These are phyloP conservation scores for Chalciporus piperatus DNA, from an alignment of 768 basidiomycete species.

Conservation along the genomic window DNA sequence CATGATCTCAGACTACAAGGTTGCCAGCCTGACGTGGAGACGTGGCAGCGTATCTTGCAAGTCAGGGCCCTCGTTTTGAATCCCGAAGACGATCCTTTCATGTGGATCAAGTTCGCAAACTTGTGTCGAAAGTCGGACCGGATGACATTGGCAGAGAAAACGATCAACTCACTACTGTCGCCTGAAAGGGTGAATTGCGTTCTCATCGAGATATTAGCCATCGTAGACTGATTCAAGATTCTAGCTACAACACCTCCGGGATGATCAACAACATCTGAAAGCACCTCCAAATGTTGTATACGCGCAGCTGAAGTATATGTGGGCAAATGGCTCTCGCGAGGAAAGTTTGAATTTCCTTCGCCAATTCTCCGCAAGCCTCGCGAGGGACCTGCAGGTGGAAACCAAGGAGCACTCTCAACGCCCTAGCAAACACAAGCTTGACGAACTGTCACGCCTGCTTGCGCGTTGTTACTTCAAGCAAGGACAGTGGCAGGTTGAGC, in stretches of 20 bases:
- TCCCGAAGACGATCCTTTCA: slow-evolving; percentile 91
- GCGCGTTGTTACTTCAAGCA: slow-evolving; percentile 96
- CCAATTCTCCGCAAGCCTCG: slow-evolving; percentile 74
- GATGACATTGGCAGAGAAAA: slow-evolving; percentile 94
- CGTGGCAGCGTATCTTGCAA: slow-evolving; percentile 97
- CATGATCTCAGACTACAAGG: slow-evolving; percentile 68
- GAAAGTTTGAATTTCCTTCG: slow-evolving; percentile 82
- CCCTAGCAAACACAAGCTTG: slow-evolving; percentile 55
- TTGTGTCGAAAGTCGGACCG: slow-evolving; percentile 93
- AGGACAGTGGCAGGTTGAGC: slow-evolving; percentile 88
- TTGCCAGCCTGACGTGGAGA: slow-evolving; percentile 97
- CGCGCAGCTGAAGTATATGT: slow-evolving; percentile 92
- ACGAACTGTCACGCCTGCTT: slow-evolving; percentile 79
- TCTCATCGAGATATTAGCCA: background rate
- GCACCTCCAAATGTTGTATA: slow-evolving; percentile 97
- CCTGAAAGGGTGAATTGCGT: slow-evolving; percentile 56
- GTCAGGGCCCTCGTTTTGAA: slow-evolving; percentile 91
- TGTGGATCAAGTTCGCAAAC: slow-evolving; percentile 99
- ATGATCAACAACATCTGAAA: slow-evolving; percentile 53
- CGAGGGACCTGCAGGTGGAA: slow-evolving; percentile 69
- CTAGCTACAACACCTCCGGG: slow-evolving; percentile 46
- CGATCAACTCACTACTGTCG: slow-evolving; percentile 85
- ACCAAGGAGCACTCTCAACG: slow-evolving; percentile 49
- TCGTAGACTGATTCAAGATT: slow-evolving; percentile 2
- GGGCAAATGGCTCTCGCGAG: slow-evolving; percentile 79